phyloP scores from a whole-genome alignment of 139 green algal species.

The Tetradesmus lagerheimii region DNA sequence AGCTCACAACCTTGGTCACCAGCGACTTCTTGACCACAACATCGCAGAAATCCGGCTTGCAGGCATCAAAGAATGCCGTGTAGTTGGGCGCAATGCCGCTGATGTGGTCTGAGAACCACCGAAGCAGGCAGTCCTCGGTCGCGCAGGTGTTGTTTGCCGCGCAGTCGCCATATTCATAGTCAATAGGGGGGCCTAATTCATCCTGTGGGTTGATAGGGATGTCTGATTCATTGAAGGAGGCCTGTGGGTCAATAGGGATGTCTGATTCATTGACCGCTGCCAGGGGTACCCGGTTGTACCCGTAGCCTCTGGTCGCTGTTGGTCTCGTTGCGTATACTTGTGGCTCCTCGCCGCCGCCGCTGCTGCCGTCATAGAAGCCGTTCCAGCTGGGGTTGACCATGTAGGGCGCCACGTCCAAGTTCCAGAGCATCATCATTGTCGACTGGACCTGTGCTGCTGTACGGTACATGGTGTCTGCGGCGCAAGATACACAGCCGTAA shows the following conservation, averaged over 20 bases:
- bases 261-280: too few relatives aligned
- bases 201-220: too few relatives aligned
- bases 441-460: background rate
- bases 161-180: too few relatives aligned
- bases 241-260: too few relatives aligned
- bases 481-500: background rate
- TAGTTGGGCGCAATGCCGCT: background rate
- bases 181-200: too few relatives aligned
- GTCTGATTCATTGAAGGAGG: too few relatives aligned
- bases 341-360: background rate
- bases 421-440: background rate
- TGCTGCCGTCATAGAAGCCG: background rate
- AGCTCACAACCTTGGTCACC: background rate
- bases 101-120: background rate
- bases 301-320: too few relatives aligned
- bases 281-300: too few relatives aligned
- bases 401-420: background rate
- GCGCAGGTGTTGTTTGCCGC: background rate
- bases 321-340: too few relatives aligned
- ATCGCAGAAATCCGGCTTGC: slow-evolving; percentile 6
- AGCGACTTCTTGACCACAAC: background rate
- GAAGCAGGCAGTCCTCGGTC: background rate
- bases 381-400: background rate
- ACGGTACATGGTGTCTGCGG: background rate
- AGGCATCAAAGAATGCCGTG: background rate